phyloP scores from a whole-genome alignment of 208 protist species.

The Leptomonas seymouri region DNA sequence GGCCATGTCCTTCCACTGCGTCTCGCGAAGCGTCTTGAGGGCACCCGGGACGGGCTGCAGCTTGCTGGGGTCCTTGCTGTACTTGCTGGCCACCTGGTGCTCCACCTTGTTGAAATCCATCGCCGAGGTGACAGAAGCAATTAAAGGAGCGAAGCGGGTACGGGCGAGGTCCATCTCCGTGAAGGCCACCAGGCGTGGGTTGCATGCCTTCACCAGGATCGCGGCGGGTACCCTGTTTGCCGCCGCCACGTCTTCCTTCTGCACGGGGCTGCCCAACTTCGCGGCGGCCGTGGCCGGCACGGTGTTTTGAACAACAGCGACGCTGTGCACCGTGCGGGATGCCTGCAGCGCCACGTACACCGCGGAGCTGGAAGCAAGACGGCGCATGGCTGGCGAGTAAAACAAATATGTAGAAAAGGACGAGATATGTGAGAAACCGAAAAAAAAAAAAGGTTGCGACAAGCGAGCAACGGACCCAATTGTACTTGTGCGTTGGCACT shows the following conservation, averaged over 20 bases:
- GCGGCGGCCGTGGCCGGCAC: conserved; percentile 32
- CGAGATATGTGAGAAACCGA: conserved; percentile 13
- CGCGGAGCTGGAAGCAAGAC: conserved; percentile 18
- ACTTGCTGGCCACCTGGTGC: conserved; percentile 50
- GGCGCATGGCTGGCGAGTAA: conserved; percentile 21
- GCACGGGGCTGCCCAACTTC: conserved; percentile 53
- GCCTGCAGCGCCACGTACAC: conserved; percentile 15
- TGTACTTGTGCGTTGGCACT: no score
- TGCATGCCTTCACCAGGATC: conserved; percentile 56
- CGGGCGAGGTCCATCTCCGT: conserved; percentile 76
- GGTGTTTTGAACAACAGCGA: conserved; percentile 55
- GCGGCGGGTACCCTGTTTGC: conserved; percentile 53
- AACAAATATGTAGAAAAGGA: conserved; percentile 15
- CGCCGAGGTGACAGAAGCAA: conserved; percentile 50
- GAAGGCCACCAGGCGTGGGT: conserved; percentile 57
- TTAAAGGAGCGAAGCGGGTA: conserved; percentile 58
- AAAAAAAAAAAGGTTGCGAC: conserved; percentile 23
- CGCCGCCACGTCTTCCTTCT: conserved; percentile 52
- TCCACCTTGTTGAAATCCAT: conserved; percentile 69
- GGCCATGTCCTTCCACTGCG: conserved; percentile 58
- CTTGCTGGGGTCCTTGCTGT: conserved; percentile 32
- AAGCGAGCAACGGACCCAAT: not conserved
- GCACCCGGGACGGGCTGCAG: conserved; percentile 52
- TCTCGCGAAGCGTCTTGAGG: conserved; percentile 70
- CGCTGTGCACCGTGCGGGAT: conserved; percentile 49